Percentiles rank a stretch among this genome's conserved stretches.
phyloP scores from a whole-genome alignment of 2,329 filamentous ascomycete genomes.

The Ophiosphaerella herpotricha region DNA sequence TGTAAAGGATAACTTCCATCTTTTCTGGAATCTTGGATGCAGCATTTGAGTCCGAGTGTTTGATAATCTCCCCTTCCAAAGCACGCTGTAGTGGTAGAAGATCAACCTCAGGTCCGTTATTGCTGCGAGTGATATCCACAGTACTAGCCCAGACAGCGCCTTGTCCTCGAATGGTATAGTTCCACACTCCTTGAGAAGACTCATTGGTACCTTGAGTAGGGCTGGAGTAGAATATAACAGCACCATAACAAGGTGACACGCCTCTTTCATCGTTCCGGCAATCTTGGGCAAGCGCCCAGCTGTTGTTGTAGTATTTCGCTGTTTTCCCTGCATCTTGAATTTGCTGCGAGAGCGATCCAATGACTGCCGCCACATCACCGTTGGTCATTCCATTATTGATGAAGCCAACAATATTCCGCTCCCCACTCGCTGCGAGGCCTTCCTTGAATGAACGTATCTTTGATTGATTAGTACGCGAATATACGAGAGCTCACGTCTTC shows the following conservation, averaged over 20 bases:
- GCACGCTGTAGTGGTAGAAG: slow-evolving; percentile 28
- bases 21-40: slow-evolving; percentile 8
- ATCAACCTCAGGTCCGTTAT: slow-evolving; percentile 18
- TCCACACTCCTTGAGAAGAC: slow-evolving; percentile 23
- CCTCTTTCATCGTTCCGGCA: slow-evolving; percentile 18
- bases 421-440: slow-evolving; percentile 15
- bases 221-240: slow-evolving; percentile 24
- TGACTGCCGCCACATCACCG: slow-evolving; percentile 23
- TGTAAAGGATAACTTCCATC: slow-evolving; percentile 20
- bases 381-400: slow-evolving; percentile 30
- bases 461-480: background rate
- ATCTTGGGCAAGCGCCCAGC: slow-evolving; percentile 13
- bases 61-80: slow-evolving; percentile 45
- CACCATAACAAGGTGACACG: slow-evolving; percentile 22
- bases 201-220: slow-evolving; percentile 36
- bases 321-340: slow-evolving; percentile 22
- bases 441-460: slow-evolving; percentile 27
- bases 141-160: background rate
- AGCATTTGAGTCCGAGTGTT: slow-evolving; percentile 38
- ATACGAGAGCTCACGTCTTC: too few species aligned
- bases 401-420: slow-evolving; percentile 26
- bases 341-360: slow-evolving; percentile 22
- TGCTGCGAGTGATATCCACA: slow-evolving; percentile 19
- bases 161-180: slow-evolving; percentile 29
- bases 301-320: slow-evolving; percentile 12